These are phyloP conservation scores for Rhynchospora pubera DNA, from an alignment of 176 grass and related monocot species.

Conservation along the genomic window DNA sequence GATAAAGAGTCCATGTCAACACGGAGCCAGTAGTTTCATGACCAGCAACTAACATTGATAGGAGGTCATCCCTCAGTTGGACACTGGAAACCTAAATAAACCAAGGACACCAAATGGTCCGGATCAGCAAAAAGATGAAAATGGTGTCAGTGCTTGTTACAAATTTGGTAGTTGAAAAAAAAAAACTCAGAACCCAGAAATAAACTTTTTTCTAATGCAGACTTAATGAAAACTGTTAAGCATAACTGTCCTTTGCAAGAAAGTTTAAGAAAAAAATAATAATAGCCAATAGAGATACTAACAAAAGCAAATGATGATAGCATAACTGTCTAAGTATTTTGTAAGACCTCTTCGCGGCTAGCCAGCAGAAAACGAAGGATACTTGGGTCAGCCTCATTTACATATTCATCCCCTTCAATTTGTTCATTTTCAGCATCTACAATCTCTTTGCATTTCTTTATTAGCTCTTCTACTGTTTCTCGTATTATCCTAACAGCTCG, in stretches of 20 bases:
- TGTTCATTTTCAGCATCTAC: slow-evolving; percentile 96
- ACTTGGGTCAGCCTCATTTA: slow-evolving; percentile 95
- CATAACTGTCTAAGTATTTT: slow-evolving; percentile 17
- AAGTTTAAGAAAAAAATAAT: neutral
- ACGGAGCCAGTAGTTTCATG: slow-evolving; percentile 99
- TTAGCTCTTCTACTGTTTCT: slow-evolving; percentile 76
- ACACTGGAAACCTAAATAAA: slow-evolving; percentile 62
- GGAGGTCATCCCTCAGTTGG: slow-evolving; percentile 89
- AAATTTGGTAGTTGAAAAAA: neutral
- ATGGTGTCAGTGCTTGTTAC: neutral
- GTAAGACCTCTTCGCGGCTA: slow-evolving; percentile 80
- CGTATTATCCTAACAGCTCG: slow-evolving; percentile 74
- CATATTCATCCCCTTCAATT: slow-evolving; percentile 87
- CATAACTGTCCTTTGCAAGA: slow-evolving; percentile 9
- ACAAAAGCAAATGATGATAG: slow-evolving; percentile 13
- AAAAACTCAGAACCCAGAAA: neutral
- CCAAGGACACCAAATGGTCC: neutral
- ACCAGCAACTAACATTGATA: slow-evolving; percentile 98
- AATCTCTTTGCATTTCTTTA: slow-evolving; percentile 79
- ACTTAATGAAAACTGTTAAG: slow-evolving; percentile 41
- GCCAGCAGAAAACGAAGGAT: slow-evolving; percentile 88
- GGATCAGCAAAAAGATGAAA: slow-evolving; percentile 2
- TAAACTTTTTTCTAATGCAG: neutral
- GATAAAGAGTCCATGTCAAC: slow-evolving; percentile 93
- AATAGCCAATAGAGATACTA: slow-evolving; percentile 1